Percentiles rank a stretch among this genome's conserved stretches.
These are phyloP conservation scores for Candida alai DNA, from an alignment of 805 yeast genomes.

Conservation along the genomic window DNA sequence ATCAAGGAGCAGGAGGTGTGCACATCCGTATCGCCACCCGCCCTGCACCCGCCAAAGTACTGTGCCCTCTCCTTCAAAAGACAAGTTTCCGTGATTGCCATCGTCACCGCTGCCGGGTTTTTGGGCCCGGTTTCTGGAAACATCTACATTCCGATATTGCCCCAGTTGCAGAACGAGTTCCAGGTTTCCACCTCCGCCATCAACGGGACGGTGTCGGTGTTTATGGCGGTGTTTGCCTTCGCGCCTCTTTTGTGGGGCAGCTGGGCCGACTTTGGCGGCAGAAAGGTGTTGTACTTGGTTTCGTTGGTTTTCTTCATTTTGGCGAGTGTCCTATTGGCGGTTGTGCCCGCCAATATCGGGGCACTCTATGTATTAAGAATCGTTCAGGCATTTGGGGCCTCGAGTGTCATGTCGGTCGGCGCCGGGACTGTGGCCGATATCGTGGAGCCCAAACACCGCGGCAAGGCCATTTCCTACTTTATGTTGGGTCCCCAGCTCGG, in stretches of 20 bases:
- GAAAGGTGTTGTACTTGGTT: constrained; percentile 26
- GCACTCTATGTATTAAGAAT: constrained; percentile 28
- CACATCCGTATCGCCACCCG: background rate
- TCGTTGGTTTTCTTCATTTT: constrained; percentile 24
- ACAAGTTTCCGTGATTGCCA: constrained; percentile 26
- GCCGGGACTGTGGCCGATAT: constrained; percentile 36
- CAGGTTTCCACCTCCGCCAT: constrained; percentile 39
- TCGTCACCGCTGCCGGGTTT: constrained; percentile 48
- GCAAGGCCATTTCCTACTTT: constrained; percentile 28
- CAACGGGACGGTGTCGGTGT: constrained; percentile 55
- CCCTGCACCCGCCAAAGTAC: constrained; percentile 1
- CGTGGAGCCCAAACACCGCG: constrained; percentile 27
- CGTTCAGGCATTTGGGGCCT: constrained; percentile 36
- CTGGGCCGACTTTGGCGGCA: constrained; percentile 52
- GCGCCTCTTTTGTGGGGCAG: constrained; percentile 57
- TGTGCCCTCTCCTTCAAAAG: constrained; percentile 15
- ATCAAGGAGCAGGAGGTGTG: constrained; percentile 1
- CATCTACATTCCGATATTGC: constrained; percentile 53
- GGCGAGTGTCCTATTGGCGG: constrained; percentile 27
- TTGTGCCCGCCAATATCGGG: constrained; percentile 26
- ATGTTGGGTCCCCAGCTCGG: constrained; percentile 40
- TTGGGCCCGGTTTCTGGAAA: constrained; percentile 57
- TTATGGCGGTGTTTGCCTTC: constrained; percentile 53
- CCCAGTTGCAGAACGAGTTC: constrained; percentile 40
- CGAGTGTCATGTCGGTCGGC: constrained; percentile 34